Conservation (phyloP, 2,329 filamentous ascomycete species). For the Thermothelomyces thermophilus region DNA sequence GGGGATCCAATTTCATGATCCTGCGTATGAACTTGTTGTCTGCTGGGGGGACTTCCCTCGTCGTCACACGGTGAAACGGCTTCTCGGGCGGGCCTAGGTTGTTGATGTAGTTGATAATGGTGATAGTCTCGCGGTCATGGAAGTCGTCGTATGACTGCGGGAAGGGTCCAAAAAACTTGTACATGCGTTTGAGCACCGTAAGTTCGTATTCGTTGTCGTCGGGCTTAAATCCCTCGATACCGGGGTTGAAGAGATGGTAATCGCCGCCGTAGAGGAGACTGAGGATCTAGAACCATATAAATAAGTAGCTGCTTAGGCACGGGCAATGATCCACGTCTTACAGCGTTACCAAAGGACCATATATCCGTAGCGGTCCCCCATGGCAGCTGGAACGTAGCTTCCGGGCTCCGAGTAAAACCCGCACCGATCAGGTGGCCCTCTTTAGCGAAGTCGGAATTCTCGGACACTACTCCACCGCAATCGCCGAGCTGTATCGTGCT, state of each 20-base stretch:
- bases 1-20: constrained; percentile 27
- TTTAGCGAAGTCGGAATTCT: constrained; percentile 22
- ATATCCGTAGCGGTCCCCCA: constrained; percentile 26
- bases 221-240: constrained; percentile 15
- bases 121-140: constrained; percentile 16
- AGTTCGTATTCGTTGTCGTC: constrained; percentile 24
- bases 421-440: constrained; percentile 24
- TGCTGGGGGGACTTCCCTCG: constrained; percentile 21
- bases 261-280: constrained; percentile 25
- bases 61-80: constrained; percentile 20
- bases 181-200: constrained; percentile 24
- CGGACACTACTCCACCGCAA: constrained; percentile 21
- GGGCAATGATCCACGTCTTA: neutral
- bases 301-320: neutral
- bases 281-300: constrained; percentile 15
- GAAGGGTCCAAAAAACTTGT: constrained; percentile 25
- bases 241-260: constrained; percentile 26
- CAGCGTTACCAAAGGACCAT: constrained; percentile 26
- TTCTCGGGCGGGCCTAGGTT: constrained; percentile 18
- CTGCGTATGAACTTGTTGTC: constrained; percentile 24
- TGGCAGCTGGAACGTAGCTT: constrained; percentile 22
- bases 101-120: constrained; percentile 22
- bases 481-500: constrained; percentile 26
- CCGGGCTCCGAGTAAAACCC: constrained; percentile 23
- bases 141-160: constrained; percentile 19